Evolutionary conservation across 495 filamentous ascomycete genomes (phyloP).

Genomic region (Pyrenopolyporus hunteri): DNA sequence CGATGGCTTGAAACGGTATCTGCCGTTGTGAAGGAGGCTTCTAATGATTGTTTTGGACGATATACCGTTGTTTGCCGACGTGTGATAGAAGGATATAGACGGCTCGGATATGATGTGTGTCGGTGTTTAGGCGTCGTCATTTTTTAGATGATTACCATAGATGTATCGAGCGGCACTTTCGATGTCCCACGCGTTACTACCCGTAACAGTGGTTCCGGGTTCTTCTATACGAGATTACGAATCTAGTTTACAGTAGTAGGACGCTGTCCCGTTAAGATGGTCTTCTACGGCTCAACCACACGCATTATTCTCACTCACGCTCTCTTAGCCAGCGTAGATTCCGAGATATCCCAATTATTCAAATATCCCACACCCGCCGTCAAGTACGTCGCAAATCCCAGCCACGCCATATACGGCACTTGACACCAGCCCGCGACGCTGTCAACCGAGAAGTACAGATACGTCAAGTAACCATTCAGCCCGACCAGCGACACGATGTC

Average conservation of each 20-base stretch:
- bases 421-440: conserved; percentile 71
- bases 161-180: neutral
- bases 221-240: neutral
- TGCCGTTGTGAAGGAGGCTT: conserved; percentile 50
- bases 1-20: conserved; percentile 75
- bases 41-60: neutral
- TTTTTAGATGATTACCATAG: conserved; percentile 18
- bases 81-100: conserved; percentile 32
- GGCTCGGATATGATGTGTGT: conserved; percentile 8
- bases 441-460: conserved; percentile 77
- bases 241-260: neutral
- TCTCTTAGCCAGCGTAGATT: conserved; percentile 37
- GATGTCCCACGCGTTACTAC: neutral
- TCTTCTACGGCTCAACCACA: neutral
- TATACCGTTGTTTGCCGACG: conserved; percentile 10
- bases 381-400: conserved; percentile 83
- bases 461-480: conserved; percentile 70
- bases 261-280: neutral
- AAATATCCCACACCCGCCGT: conserved; percentile 72
- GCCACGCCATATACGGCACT: conserved; percentile 81
- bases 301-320: neutral
- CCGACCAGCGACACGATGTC: conserved; percentile 77
- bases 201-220: neutral
- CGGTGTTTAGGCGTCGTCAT: conserved; percentile 33
- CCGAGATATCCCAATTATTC: conserved; percentile 73